phyloP scores from a whole-genome alignment of 108 stramenopile genomes.

The Schizochytrium sp. region DNA sequence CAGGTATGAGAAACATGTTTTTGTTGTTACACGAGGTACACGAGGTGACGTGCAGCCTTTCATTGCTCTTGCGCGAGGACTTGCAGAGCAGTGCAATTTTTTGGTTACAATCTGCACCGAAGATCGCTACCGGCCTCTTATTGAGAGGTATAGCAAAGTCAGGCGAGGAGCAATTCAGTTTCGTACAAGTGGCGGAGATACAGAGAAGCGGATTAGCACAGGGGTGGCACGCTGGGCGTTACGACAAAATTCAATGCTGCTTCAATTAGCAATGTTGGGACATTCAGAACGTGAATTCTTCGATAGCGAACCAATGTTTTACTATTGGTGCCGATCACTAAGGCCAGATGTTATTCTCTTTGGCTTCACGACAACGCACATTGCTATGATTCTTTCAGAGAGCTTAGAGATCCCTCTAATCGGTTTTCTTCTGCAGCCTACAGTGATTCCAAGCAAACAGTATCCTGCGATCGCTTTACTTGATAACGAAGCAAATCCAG shows the following conservation, averaged over 20 bases:
- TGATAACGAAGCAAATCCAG: not conserved
- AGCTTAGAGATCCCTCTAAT: constrained; percentile 26
- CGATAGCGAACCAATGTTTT: constrained; percentile 50
- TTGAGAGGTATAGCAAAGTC: constrained; percentile 49
- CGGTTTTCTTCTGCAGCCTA: constrained; percentile 57
- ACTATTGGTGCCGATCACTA: constrained; percentile 53
- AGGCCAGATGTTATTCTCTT: constrained; percentile 49
- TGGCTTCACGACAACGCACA: constrained; percentile 57
- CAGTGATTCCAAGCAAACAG: constrained; percentile 48
- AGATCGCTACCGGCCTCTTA: constrained; percentile 52
- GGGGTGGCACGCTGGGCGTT: constrained; percentile 44
- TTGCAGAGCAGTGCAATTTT: not conserved
- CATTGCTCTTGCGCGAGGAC: constrained; percentile 50
- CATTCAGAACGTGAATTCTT: constrained; percentile 54
- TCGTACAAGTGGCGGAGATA: constrained; percentile 50
- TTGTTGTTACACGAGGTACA: constrained; percentile 31
- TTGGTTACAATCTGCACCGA: constrained; percentile 52
- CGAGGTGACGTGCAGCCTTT: constrained; percentile 55
- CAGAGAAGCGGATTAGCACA: constrained; percentile 55
- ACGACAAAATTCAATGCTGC: not conserved
- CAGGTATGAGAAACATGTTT: not conserved
- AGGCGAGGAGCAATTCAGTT: constrained; percentile 4
- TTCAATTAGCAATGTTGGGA: constrained; percentile 50
- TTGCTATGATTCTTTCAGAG: constrained; percentile 61
- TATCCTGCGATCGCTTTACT: constrained; percentile 44